Conservation (phyloP, 257 asterid genomes). For the Petunia secreta region DNA sequence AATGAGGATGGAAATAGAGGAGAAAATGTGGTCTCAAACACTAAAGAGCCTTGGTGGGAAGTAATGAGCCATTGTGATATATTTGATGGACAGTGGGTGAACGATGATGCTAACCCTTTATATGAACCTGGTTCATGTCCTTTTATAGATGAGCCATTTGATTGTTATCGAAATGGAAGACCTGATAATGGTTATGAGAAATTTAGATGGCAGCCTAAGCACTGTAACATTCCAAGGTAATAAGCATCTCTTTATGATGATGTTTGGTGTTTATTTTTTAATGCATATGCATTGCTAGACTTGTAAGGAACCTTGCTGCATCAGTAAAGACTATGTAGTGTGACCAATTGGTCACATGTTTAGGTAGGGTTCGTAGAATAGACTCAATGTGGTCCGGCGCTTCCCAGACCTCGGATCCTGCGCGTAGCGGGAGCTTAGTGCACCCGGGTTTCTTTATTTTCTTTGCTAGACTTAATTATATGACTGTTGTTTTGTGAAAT, state of each 20-base stretch:
- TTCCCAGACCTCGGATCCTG: too few relatives aligned
- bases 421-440: too few relatives aligned
- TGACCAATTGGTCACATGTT: too few relatives aligned
- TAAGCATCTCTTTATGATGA: neutral
- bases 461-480: neutral
- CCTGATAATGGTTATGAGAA: slow-evolving; percentile 63
- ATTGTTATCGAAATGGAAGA: slow-evolving; percentile 78
- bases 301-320: neutral
- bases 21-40: too few relatives aligned
- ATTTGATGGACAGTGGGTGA: slow-evolving; percentile 83
- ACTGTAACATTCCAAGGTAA: slow-evolving; percentile 81
- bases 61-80: slow-evolving; percentile 56
- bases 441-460: neutral
- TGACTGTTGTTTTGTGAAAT: neutral
- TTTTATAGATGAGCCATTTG: slow-evolving; percentile 71
- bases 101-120: slow-evolving; percentile 66
- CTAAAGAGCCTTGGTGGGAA: slow-evolving; percentile 21
- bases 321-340: too few relatives aligned
- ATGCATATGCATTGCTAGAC: neutral
- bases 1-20: neutral
- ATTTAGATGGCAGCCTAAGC: slow-evolving; percentile 89
- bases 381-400: too few relatives aligned
- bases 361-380: too few relatives aligned
- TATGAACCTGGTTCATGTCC: slow-evolving; percentile 89
- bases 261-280: neutral